Conservation (phyloP, 2,329 filamentous ascomycete species). For the Fusarium devonianum region DNA sequence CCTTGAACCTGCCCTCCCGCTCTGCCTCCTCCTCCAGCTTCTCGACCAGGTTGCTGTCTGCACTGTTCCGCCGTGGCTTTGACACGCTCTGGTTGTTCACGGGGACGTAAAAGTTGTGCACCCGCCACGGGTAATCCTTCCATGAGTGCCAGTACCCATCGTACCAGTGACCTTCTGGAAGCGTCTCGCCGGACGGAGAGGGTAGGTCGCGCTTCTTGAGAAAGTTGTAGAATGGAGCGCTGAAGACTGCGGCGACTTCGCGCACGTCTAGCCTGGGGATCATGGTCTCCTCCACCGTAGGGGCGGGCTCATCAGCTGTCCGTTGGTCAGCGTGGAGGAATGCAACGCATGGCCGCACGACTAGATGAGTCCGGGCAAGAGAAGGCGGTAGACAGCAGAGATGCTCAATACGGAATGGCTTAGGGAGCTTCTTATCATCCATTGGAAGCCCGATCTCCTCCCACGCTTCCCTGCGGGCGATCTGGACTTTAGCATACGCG, state of each 20-base stretch:
- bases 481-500: slow-evolving; percentile 66
- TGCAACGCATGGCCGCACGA: slow-evolving; percentile 78
- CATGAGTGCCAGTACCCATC: slow-evolving; percentile 81
- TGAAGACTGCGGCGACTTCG: slow-evolving; percentile 94
- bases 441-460: slow-evolving; percentile 92
- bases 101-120: slow-evolving; percentile 94
- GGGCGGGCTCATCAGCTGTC: slow-evolving; percentile 41
- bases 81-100: slow-evolving; percentile 74
- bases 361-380: slow-evolving; percentile 75
- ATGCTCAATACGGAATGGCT: slow-evolving; percentile 84
- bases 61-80: slow-evolving; percentile 57
- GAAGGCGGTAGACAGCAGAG: slow-evolving; percentile 83
- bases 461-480: slow-evolving; percentile 86
- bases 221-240: slow-evolving; percentile 86
- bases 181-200: slow-evolving; percentile 45
- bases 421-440: slow-evolving; percentile 71
- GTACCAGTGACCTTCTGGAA: slow-evolving; percentile 77
- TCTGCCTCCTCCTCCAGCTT: slow-evolving; percentile 57
- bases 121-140: slow-evolving; percentile 78
- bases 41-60: slow-evolving; percentile 54
- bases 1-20: slow-evolving; percentile 70
- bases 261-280: slow-evolving; percentile 85
- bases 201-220: slow-evolving; percentile 67
- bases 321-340: slow-evolving; percentile 72
- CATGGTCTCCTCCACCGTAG: slow-evolving; percentile 70